A percentile compares a stretch with the other conserved stretches of the same genome.
phyloP scores from a whole-genome alignment of 1,284 basidiomycete genomes.

The Melampsora occidentalis region DNA sequence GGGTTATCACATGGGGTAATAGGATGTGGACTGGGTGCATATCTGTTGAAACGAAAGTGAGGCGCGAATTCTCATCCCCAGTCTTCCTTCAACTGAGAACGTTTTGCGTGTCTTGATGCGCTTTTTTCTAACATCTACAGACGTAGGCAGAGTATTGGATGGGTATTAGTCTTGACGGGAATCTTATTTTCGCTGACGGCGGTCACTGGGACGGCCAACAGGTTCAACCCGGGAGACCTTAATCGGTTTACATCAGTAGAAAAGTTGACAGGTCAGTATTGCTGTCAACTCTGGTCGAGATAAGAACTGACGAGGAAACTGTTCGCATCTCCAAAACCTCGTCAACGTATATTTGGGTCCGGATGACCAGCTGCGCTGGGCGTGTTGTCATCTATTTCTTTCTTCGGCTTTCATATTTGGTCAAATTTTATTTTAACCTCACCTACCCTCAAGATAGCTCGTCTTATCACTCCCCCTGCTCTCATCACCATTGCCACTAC shows the following conservation, averaged over 20 bases:
- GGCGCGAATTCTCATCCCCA: not conserved
- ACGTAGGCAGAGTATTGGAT: not conserved
- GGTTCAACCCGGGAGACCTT: conserved; percentile 24
- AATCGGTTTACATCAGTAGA: conserved; percentile 23
- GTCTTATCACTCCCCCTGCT: not conserved
- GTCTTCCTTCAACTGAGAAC: not conserved
- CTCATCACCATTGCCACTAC: conserved; percentile 13
- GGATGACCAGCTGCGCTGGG: conserved; percentile 33
- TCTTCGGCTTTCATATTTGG: conserved; percentile 30
- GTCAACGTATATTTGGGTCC: not conserved
- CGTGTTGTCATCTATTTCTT: conserved; percentile 26
- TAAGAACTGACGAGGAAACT: not conserved
- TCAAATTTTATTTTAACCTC: conserved; percentile 4
- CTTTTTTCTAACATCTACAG: not conserved
- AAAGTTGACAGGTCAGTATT: conserved; percentile 26
- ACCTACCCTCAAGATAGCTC: conserved; percentile 9
- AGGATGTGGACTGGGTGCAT: conserved; percentile 23
- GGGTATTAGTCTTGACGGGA: conserved; percentile 19
- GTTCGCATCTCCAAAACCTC: not conserved
- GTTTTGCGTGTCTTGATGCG: not conserved
- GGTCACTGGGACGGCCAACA: conserved; percentile 22
- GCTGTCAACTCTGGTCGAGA: not conserved
- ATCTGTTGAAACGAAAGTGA: conserved; percentile 30
- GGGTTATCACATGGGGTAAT: conserved; percentile 15
- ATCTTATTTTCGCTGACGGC: conserved; percentile 24